Base-by-base conservation (phyloP, 495 filamentous ascomycete genomes). In the Paragyromitra xinjiangensis region DNA sequence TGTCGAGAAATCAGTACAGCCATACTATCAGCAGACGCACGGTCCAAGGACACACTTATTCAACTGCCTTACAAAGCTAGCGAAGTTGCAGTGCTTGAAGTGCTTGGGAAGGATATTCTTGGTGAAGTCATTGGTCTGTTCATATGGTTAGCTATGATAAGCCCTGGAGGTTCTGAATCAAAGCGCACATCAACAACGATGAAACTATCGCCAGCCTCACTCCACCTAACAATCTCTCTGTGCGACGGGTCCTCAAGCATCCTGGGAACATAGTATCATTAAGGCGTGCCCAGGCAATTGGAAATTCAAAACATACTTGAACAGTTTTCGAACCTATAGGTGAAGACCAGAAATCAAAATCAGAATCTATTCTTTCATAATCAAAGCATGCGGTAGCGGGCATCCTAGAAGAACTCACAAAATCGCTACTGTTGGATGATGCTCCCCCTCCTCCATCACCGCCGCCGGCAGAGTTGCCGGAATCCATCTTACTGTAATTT, bases 1-100 rank as follows among this genome's bases (percentile, higher is more conserved):
- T 83, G 51, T 29, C 50, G 45, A 24, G n/a, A 45, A 55, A 75
- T 81, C 58, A 81, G 79, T 50, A 39, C 34, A 62, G 50, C 44
- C 24, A 19, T 64, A 66, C 19, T 9, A 65, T 67, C 61, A 72
- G 69, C 48, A n/a, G 67, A 45, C 61, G 42, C 44, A 58, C 19
- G 48, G 48, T 22, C 9, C 39, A 68, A 61, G 76, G 50, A 80
- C 77, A 84, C 97, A 99, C 83, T 99, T 99, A 86, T 99, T 99
- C 62, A 99, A 86, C 84, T 99, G 95, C 79, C 95, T 92, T 55
- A 99, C 95, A 80, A 99, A 99, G 85, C 94, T 97, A 53, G 96
- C 95, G 83, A 99, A 98, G 83, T 99, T 99, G 89, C 93, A 97
- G 84, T 98, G 95, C 85, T 98, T 99, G 87, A 98, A 98, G 83